Percentiles rank a stretch among this genome's conserved stretches.
Conservation (phyloP, 805 yeast species). For the Cyberlindnera sargentensis region DNA sequence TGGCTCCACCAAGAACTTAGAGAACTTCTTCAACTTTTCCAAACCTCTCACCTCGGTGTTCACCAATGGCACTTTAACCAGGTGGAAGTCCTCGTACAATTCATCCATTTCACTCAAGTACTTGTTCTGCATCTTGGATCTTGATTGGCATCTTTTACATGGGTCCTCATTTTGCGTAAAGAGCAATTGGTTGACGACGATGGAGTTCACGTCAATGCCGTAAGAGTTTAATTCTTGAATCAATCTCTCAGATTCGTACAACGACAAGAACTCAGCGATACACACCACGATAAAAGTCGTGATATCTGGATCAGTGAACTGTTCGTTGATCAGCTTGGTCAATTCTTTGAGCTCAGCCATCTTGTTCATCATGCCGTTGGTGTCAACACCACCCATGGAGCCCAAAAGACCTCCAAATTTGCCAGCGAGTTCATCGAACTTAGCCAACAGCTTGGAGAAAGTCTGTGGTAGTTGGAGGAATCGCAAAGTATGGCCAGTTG, state of each 20-base stretch:
- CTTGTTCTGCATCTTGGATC: conserved; percentile 94
- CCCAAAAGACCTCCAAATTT: conserved; percentile 87
- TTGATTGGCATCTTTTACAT: conserved; percentile 86
- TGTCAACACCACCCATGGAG: conserved; percentile 46
- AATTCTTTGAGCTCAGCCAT: conserved; percentile 73
- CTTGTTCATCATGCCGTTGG: conserved; percentile 67
- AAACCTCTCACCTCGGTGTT: conserved; percentile 95
- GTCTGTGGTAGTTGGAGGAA: conserved; percentile 93
- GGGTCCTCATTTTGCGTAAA: conserved; percentile 71
- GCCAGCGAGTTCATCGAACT: conserved; percentile 80
- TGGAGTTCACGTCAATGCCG: conserved; percentile 94
- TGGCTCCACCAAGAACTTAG: conserved; percentile 71
- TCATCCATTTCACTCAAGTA: conserved; percentile 94
- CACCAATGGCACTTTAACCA: conserved; percentile 91
- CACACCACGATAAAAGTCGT: conserved; percentile 97
- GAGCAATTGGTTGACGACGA: conserved; percentile 89
- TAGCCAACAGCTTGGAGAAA: conserved; percentile 76
- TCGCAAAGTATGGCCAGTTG: conserved; percentile 96
- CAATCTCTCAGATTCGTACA: conserved; percentile 96
- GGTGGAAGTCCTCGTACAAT: conserved; percentile 93
- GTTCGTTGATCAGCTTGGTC: conserved; percentile 85
- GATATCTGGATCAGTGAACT: conserved; percentile 91
- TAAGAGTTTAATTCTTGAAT: conserved; percentile 93
- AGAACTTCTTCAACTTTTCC: conserved; percentile 75
- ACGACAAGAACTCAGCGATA: conserved; percentile 90